Base-by-base conservation (phyloP, 805 yeast species). In the Pichia heedii region DNA sequence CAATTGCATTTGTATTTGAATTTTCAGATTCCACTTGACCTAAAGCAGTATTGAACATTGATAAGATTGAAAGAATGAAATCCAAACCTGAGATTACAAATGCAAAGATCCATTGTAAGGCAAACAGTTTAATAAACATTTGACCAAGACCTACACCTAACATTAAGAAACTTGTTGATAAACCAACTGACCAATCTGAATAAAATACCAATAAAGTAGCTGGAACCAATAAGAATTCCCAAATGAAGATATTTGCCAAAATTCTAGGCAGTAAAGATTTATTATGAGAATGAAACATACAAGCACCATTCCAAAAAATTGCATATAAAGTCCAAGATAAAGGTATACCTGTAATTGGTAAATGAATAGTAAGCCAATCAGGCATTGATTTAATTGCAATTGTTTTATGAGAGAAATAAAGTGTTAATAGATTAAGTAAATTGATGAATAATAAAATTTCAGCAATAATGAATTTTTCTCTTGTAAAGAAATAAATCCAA, bases 51-150 rank as follows among this genome's bases (percentile, higher is more conserved):
- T 74, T 76, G 42, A 68, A 60, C 46, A 74, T 66, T 32, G 73
- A 71, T 26, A 74, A 61, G 16, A 75, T 52, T 7, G 83, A 67
- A 39, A 71, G 58, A 19, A 79, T 54, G 45, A 79, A 70, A 57
- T 81, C 69, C 26, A 79, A 42, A 5, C 75, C 79, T 10, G 84
- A 63, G 48, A 84, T 83, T 42, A 74, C 61, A 50, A 82, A 77
- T 4, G 88, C 94, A 66, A 85, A 85, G 50, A 82, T 75, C 95
- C 95, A 85, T 66, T 85, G 95, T 51, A 85, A 69, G 3, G 90
- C 90, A 64, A 85, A 71, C 32, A 77, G 66, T 63, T 75, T 81
- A 39, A 78, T 74, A 56, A 78, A 69, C 43, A 85, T 58, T 63
- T 85, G 95, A 42, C 81, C 81, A 37, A 82, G 66, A 4, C 80